phyloP scores from a whole-genome alignment of 371 early-diverging fungal genomes.

The Mucor lusitanicus region DNA sequence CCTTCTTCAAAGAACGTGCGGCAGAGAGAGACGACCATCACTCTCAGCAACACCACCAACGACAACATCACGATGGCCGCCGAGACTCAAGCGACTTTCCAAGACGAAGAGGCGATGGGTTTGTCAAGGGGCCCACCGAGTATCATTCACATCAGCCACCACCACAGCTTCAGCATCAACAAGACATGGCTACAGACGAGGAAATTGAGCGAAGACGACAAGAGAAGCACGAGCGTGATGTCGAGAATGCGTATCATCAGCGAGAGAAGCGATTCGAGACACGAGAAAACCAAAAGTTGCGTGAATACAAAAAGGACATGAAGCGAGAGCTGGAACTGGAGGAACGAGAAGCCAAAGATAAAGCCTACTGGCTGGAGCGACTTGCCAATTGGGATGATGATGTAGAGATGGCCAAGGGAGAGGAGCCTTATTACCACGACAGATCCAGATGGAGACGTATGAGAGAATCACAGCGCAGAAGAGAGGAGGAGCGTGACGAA shows the following conservation, averaged over 20 bases:
- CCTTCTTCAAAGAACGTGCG: slow-evolving; percentile 67
- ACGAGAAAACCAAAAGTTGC: slow-evolving; percentile 55
- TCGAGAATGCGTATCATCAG: slow-evolving; percentile 68
- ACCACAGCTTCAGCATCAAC: slow-evolving; percentile 2
- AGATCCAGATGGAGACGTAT: slow-evolving; percentile 73
- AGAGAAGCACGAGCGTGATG: slow-evolving; percentile 67
- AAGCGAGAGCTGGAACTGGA: slow-evolving; percentile 53
- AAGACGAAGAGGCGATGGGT: slow-evolving; percentile 32
- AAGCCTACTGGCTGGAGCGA: slow-evolving; percentile 52
- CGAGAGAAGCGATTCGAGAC: slow-evolving; percentile 70
- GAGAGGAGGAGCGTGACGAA: slow-evolving; percentile 74
- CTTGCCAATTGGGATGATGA: slow-evolving; percentile 80
- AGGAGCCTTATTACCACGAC: slow-evolving; percentile 73
- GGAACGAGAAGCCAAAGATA: slow-evolving; percentile 44
- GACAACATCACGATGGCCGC: slow-evolving; percentile 41
- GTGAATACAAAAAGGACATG: slow-evolving; percentile 55
- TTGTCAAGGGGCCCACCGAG: slow-evolving; percentile 19
- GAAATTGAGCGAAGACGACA: slow-evolving; percentile 67
- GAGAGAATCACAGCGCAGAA: slow-evolving; percentile 59
- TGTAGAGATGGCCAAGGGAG: slow-evolving; percentile 60
- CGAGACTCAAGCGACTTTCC: slow-evolving; percentile 17
- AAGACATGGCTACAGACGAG: slow-evolving; percentile 53
- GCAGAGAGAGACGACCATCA: slow-evolving; percentile 46
- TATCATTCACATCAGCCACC: not conserved
- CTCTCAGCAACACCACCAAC: not conserved